Base-by-base conservation (phyloP, 1,139 yeast genomes). In the Geotrichum bryndzae region DNA sequence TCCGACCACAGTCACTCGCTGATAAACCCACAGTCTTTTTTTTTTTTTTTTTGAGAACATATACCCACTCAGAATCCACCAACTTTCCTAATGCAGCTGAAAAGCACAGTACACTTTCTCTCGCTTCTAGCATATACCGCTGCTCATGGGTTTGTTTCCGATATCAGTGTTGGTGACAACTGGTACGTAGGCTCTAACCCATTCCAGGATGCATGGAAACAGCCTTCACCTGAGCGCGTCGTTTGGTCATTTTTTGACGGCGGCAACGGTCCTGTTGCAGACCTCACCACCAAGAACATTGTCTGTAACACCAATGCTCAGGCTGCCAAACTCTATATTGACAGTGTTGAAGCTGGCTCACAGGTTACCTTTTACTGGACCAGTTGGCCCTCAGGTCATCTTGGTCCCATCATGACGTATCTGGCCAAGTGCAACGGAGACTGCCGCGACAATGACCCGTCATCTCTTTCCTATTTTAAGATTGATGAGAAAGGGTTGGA, bases 221-320 rank as follows among this genome's bases (percentile, higher is more conserved):
- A 29, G 10, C 57, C 55, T 15, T 38, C 35, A 31, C 38, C 41
- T n/a, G 51, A 54, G n/a, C 38, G 61, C 46, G 54, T 62, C n/a
- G 62, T 61, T 25, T 62, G 64, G 64, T 50, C 60, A 10, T 61
- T 61, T 53, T 58, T 45, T 25, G 22, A 33, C 23, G 61, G 50
- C 25, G 64, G 62, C 2, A 57, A 54, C 27, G 62, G 62, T 50
- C 64, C 64, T 3, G 64, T 62, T 23, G 46, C 54, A 23, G 64
- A 62, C 27, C 58, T 62, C 18, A 38, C 64, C 7, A 29, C 54
- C 7, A 35, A 53, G n/a, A 60, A 51, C 45, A 62, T 62, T 51
- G 57, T 41, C 25, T 62, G 64, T 45, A 62, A 62, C 45, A 27
- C 51, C 15, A 53, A 38, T 22, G 52, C 64, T 4, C 41, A 56